A percentile compares a stretch with the other conserved stretches of the same genome.
phyloP scores from a whole-genome alignment of 441 rosid genomes.

The Brassica hybrid region DNA sequence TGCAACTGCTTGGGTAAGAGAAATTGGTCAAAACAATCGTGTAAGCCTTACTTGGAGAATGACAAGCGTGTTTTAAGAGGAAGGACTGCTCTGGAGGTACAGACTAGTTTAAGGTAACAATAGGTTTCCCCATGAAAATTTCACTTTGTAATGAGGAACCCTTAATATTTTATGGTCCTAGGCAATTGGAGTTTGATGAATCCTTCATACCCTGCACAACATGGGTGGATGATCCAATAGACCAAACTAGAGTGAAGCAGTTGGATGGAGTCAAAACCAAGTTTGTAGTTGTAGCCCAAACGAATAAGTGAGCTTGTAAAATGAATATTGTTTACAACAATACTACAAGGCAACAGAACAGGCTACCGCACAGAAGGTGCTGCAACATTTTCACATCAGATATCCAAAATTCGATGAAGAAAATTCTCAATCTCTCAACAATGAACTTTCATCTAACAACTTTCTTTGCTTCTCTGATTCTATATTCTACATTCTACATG shows the following conservation, averaged over 20 bases:
- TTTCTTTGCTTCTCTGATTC: conserved; percentile 12
- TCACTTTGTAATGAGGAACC: conserved; percentile 5
- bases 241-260: neutral
- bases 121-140: too few relatives aligned
- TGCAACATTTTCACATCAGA: conserved; percentile 5
- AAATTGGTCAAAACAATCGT: too few relatives aligned
- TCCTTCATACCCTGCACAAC: conserved; percentile 65
- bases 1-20: too few relatives aligned
- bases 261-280: neutral
- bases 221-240: conserved; percentile 48
- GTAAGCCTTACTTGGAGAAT: too few relatives aligned
- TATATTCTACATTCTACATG: conserved; percentile 35
- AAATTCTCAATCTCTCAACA: conserved; percentile 8
- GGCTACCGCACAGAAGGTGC: conserved; percentile 14
- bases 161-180: conserved; percentile 53
- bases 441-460: conserved; percentile 19
- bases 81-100: too few relatives aligned
- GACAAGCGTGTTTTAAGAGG: too few relatives aligned
- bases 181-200: conserved; percentile 71
- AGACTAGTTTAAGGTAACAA: neutral
- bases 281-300: neutral
- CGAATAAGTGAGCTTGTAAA: conserved; percentile 19
- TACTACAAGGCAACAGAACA: conserved; percentile 20
- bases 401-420: neutral
- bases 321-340: conserved; percentile 12